Evolutionary conservation across 768 basidiomycete genomes (phyloP).

Genomic region (Podaxis sp.): DNA sequence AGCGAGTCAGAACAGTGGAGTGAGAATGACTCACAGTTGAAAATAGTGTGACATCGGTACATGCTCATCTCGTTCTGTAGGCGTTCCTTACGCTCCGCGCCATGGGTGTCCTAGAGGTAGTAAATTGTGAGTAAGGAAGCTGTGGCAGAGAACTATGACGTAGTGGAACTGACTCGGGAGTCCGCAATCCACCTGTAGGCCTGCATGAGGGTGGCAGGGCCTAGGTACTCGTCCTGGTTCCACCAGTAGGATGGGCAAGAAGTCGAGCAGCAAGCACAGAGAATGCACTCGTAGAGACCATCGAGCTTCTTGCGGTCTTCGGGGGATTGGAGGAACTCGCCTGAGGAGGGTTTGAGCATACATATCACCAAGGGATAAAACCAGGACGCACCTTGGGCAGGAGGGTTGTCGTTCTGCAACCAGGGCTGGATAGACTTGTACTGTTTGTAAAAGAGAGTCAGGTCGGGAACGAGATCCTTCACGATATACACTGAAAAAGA

Average conservation of each 20-base stretch:
- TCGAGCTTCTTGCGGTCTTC: constrained; percentile 95
- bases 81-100: constrained; percentile 81
- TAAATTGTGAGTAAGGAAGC: background rate
- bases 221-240: constrained; percentile 99
- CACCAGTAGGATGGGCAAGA: constrained; percentile 99
- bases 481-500: constrained; percentile 87
- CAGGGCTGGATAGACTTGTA: constrained; percentile 99
- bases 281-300: constrained; percentile 97
- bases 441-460: constrained; percentile 95
- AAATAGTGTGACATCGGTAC: constrained; percentile 98
- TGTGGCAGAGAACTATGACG: background rate
- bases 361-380: background rate
- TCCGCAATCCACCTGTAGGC: constrained; percentile 99
- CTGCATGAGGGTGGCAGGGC: constrained; percentile 95
- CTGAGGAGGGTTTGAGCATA: constrained; percentile 19
- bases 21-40: constrained; percentile 72
- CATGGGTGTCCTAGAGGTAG: constrained; percentile 64
- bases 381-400: constrained; percentile 51
- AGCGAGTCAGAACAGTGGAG: constrained; percentile 5
- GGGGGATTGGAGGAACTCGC: constrained; percentile 86
- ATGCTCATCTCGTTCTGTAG: constrained; percentile 95
- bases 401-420: constrained; percentile 91
- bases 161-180: constrained; percentile 62
- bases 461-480: constrained; percentile 95
- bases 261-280: constrained; percentile 97